Base-by-base conservation (phyloP, 1,139 yeast genomes). In the Geotrichum bryndzae region DNA sequence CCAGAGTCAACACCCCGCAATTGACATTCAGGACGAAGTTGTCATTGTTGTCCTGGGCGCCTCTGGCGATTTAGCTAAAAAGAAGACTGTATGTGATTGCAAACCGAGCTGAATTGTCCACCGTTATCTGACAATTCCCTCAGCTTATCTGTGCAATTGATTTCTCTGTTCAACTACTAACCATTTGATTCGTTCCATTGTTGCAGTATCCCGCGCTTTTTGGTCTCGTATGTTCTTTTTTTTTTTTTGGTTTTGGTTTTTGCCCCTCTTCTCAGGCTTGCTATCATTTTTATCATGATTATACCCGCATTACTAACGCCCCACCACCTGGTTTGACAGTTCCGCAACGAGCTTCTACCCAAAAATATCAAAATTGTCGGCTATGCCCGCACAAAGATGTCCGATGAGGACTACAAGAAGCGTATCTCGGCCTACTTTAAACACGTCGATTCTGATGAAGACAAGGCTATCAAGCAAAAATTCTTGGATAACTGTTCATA, bases 11-110 rank as follows among this genome's bases (percentile, higher is more conserved):
- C 48, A 48, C 13, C 48, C 55, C 10, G 53, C 53, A 22, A 25
- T 41, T 41, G 48, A 41, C 48, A 41, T 41, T 41, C 48, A 41
- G n/a, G 48, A 56, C 45, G 54, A 59, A 23, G 58, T 57, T 23
- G 59, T 56, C 57, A 83, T 94, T 71, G 90, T 88, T 53, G 96
- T 94, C 41, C 88, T 92, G 70, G 99, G 99, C 58, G 99, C 99
- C 60, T 89, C 96, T 48, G 99, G 99, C 58, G 99, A 94, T 74
- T 81, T 94, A 68, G 98, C 99, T 61, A 91, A 91, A 79, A 94
- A 94, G 85, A 94, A 94, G 80, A 94, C 98, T 2, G 76, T 73
- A 65, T 57, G 74, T 68, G 86, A 85, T 51, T 8, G 13, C 10
- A 10, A 25, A 13, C 23, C 29, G 3, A 18, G 52, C 18, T 46